Conservation (phyloP, 2,329 filamentous ascomycete genomes). For the Fonsecaea erecta region DNA sequence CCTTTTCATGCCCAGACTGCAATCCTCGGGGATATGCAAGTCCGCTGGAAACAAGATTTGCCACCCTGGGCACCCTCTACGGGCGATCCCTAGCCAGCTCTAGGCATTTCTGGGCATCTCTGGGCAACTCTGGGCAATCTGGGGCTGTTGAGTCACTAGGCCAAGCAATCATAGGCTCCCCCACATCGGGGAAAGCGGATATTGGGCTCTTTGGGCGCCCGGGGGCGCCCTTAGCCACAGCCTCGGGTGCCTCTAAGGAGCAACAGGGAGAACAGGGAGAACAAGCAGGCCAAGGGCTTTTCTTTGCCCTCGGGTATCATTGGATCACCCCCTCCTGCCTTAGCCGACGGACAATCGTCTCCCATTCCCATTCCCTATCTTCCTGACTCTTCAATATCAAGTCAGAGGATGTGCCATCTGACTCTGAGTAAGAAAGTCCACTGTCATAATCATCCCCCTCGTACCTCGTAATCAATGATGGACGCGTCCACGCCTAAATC, state of each 20-base stretch:
- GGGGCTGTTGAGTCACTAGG: neutral
- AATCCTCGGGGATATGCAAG: no score
- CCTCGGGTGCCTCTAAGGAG: neutral
- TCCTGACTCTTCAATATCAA: constrained; percentile 22
- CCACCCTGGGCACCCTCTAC: no score
- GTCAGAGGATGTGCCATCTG: constrained; percentile 11
- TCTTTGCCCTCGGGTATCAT: constrained; percentile 13
- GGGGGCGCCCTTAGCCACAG: neutral
- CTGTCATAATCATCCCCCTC: no score
- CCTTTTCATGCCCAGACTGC: no score
- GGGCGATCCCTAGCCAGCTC: neutral
- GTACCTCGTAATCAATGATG: no score
- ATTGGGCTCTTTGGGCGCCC: neutral
- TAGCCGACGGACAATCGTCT: neutral
- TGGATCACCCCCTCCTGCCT: neutral
- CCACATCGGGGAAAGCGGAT: neutral
- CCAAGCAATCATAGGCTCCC: neutral
- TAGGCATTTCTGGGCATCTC: no score
- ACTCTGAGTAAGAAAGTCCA: neutral
- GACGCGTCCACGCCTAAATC: constrained; percentile 14
- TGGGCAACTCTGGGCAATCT: neutral
- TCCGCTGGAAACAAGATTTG: no score
- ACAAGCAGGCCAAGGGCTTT: no score
- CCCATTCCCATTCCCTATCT: neutral
- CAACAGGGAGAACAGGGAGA: no score